Evolutionary conservation across 1,139 yeast genomes (phyloP).

Genomic region (Pichia sp.): DNA sequence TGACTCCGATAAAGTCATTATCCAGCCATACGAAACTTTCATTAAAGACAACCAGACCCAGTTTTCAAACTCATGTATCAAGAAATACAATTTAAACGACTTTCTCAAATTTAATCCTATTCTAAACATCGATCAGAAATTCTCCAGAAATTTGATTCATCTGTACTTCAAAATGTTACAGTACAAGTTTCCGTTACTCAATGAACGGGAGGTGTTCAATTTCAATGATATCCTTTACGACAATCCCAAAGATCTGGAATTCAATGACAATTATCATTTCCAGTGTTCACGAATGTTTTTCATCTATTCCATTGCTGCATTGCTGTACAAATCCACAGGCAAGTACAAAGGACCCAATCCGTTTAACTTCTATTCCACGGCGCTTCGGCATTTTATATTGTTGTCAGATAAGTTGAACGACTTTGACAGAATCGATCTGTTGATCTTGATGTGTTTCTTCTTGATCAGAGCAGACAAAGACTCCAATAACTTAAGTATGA

Average conservation of each 20-base stretch:
- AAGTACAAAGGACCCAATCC: conserved; percentile 44
- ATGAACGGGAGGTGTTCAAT: conserved; percentile 37
- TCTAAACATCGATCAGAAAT: conserved; percentile 35
- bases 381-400: conserved; percentile 43
- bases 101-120: conserved; percentile 37
- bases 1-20: background rate
- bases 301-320: conserved; percentile 40
- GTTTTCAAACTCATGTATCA: conserved; percentile 3
- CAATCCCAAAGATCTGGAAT: conserved; percentile 18
- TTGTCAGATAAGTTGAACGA: conserved; percentile 30
- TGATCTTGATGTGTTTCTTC: conserved; percentile 41
- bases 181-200: conserved; percentile 41
- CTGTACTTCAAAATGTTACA: conserved; percentile 43
- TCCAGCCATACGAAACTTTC: conserved; percentile 3
- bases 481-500: conserved; percentile 40
- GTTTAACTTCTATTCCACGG: conserved; percentile 42
- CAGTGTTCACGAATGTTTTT: conserved; percentile 44
- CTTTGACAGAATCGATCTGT: conserved; percentile 39
- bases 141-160: conserved; percentile 38
- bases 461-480: conserved; percentile 51
- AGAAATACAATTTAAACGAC: conserved; percentile 25
- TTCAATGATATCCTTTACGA: conserved; percentile 36
- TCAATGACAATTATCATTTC: conserved; percentile 30
- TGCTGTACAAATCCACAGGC: conserved; percentile 41
- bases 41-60: conserved; percentile 1